Base-by-base conservation (phyloP, 1,284 basidiomycete species). In the Peniophora sp. region DNA sequence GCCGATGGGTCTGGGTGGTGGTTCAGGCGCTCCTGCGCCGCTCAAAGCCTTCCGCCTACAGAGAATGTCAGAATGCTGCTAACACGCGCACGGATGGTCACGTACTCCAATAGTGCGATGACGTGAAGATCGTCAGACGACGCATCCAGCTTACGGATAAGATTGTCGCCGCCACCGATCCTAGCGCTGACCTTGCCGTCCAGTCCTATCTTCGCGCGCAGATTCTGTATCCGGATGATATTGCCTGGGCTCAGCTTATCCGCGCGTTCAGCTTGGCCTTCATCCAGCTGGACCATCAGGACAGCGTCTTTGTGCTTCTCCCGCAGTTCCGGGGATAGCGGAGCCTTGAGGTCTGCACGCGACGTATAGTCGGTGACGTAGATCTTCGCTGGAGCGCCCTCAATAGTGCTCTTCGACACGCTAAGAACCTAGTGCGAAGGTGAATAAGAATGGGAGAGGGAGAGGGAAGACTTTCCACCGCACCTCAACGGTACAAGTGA, bases 351-450 rank as follows among this genome's bases (percentile, higher is more conserved):
- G 47, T 75, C 64, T 6, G 68, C 54, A 50, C 81, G 74, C 5
- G 66, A 60, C 1, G 82, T 83, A 58, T 85, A 88, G 61, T 88
- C 85, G 8, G 85, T 86, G 20, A 83, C 76, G 57, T 75, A 83
- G 24, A 84, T 61, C 49, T 60, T 71, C 0, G 68, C 64, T 44
- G 61, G 59, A 20, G 65, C 65, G 23, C 66, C 60, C 20, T 64
- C 58, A 47, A 61, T 65, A 12, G 45, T 64, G 52, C 10, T 62
- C 66, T 15, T 69, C 55, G 52, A 32, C 27, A 32, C 27, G 74
- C 68, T 3, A 87, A 64, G 24, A 85, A 60, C 85, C 69, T 36
- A n/a, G n/a, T n/a, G n/a, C n/a, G n/a, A n/a, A n/a, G n/a, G n/a
- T n/a, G n/a, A 37, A 44, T 11, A 8, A 11, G 15, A 17, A 23